Evolutionary conservation across 257 asterid genomes (phyloP).

Genomic region (Lithospermum erythrorhizon): DNA sequence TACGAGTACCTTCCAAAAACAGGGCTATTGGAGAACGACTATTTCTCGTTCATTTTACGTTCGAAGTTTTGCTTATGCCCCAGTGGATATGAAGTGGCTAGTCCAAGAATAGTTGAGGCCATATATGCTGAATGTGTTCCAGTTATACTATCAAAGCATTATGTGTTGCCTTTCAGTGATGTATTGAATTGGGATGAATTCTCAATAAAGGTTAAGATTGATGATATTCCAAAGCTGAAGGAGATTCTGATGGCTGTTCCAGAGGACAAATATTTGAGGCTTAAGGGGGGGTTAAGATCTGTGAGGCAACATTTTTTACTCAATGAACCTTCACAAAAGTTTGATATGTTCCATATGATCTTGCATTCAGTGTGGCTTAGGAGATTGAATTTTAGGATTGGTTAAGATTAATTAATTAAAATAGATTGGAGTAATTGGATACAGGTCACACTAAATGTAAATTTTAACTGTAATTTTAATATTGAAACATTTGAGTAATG

Average conservation of each 20-base stretch:
- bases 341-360: constrained; percentile 79
- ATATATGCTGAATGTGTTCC: constrained; percentile 82
- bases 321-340: constrained; percentile 50
- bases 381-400: constrained; percentile 46
- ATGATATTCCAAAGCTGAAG: constrained; percentile 55
- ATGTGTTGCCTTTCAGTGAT: constrained; percentile 79
- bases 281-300: constrained; percentile 51
- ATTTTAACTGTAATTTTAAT: too few relatives aligned
- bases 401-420: not conserved
- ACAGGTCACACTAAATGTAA: not conserved
- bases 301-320: constrained; percentile 69
- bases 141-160: constrained; percentile 55
- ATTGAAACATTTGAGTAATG: too few relatives aligned
- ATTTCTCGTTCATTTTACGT: constrained; percentile 34
- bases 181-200: constrained; percentile 84
- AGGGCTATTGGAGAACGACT: constrained; percentile 22
- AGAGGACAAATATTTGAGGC: constrained; percentile 32
- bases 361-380: constrained; percentile 88
- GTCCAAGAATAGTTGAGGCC: constrained; percentile 90
- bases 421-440: not conserved
- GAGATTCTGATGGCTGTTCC: constrained; percentile 44
- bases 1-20: constrained; percentile 45
- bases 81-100: constrained; percentile 89
- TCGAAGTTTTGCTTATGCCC: constrained; percentile 85
- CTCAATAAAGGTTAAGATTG: constrained; percentile 42